Evolutionary conservation across 225 moss, liverwort and hornwort species (phyloP).

Genomic region (Marchantia paleacea): DNA sequence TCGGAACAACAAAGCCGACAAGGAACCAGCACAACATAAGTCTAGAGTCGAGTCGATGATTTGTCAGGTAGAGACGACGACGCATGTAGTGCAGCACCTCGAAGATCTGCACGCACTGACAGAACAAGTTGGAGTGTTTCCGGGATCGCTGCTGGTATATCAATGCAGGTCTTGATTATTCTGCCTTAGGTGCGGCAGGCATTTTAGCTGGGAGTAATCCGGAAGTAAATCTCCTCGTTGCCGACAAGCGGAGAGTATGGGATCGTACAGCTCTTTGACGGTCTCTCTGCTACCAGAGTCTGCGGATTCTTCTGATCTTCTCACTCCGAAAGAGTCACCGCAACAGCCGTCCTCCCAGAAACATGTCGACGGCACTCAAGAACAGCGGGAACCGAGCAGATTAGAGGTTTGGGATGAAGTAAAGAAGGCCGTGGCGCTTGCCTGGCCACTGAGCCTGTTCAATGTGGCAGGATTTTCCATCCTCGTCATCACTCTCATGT

Average conservation of each 20-base stretch:
- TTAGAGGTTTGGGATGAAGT: constrained; percentile 29
- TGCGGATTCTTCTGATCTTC: neutral
- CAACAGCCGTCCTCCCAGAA: neutral
- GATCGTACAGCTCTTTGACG: neutral
- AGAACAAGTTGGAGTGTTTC: no score
- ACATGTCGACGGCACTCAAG: neutral
- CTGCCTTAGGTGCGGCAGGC: no score
- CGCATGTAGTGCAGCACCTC: no score
- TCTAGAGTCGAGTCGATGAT: no score
- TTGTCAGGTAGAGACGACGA: no score
- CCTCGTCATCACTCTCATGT: constrained; percentile 41
- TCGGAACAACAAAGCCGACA: no score
- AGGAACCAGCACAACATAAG: no score
- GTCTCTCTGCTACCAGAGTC: neutral
- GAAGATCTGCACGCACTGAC: no score
- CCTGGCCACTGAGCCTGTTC: constrained; percentile 36
- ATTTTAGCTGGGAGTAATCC: no score
- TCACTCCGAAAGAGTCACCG: neutral
- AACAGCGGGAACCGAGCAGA: neutral
- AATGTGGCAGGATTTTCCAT: constrained; percentile 31
- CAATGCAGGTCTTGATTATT: no score
- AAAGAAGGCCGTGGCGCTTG: constrained; percentile 26
- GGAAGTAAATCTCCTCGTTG: no score
- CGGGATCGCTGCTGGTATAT: no score
- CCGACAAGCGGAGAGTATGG: neutral